Conservation (phyloP, 108 stramenopile genomes). For the Schizochytrium sp. region DNA sequence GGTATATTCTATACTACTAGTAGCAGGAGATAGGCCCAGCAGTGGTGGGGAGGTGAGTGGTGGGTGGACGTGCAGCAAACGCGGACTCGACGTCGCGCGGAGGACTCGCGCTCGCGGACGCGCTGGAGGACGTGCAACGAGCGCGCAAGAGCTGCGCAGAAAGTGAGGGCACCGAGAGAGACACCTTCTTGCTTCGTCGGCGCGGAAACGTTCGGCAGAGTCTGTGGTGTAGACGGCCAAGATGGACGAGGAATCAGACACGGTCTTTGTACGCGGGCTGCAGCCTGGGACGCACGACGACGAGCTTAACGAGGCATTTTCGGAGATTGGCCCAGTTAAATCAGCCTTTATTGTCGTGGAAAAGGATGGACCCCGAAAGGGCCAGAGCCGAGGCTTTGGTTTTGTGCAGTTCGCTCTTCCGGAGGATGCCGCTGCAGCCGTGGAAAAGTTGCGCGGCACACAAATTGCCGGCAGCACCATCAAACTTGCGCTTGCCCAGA, state of each 20-base stretch:
- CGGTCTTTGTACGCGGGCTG: slow-evolving; percentile 21
- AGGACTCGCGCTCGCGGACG: too few relatives aligned
- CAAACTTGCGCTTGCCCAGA: neutral
- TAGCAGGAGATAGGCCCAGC: too few relatives aligned
- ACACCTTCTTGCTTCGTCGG: too few relatives aligned
- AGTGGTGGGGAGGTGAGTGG: too few relatives aligned
- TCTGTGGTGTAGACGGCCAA: too few relatives aligned
- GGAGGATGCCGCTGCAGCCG: slow-evolving; percentile 7
- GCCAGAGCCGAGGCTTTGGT: slow-evolving; percentile 15
- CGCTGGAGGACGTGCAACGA: too few relatives aligned
- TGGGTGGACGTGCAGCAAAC: too few relatives aligned
- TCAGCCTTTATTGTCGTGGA: neutral
- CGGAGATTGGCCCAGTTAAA: slow-evolving; percentile 18
- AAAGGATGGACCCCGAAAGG: neutral
- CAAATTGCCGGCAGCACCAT: neutral
- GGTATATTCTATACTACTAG: too few relatives aligned
- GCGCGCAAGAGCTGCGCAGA: too few relatives aligned
- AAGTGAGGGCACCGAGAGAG: too few relatives aligned
- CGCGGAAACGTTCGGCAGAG: too few relatives aligned
- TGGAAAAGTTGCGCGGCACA: neutral
- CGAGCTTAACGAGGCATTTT: neutral
- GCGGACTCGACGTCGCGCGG: too few relatives aligned
- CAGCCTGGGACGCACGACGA: neutral
- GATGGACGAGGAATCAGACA: neutral
- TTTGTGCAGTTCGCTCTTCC: slow-evolving; percentile 16